Evolutionary conservation across 169 alveolate species (phyloP).

Genomic region (Cryptosporidium sp.): DNA sequence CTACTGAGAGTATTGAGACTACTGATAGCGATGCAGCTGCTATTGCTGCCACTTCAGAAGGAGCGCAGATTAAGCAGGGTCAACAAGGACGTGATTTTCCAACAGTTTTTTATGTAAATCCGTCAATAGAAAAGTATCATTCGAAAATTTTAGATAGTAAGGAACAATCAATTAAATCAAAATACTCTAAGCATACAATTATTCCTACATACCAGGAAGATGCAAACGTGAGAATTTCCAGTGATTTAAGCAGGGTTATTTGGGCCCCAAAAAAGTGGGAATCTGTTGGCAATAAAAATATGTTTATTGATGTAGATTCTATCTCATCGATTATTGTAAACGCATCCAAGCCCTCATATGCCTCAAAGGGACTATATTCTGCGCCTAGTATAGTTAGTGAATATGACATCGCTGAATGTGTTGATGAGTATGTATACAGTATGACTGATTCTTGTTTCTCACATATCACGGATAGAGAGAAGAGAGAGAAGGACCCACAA

Average conservation of each 20-base stretch:
- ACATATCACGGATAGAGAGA: conserved; percentile 18
- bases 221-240: conserved; percentile 60
- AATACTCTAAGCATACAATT: conserved; percentile 46
- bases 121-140: conserved; percentile 40
- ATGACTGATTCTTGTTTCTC: conserved; percentile 53
- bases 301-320: conserved; percentile 70
- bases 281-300: conserved; percentile 46
- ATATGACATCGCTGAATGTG: conserved; percentile 74
- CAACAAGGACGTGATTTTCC: conserved; percentile 74
- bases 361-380: conserved; percentile 47
- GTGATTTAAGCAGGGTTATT: conserved; percentile 54
- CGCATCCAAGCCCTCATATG: conserved; percentile 61
- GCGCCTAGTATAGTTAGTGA: conserved; percentile 59
- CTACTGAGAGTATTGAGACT: conserved; percentile 64
- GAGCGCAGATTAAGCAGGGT: conserved; percentile 72
- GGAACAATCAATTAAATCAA: conserved; percentile 50
- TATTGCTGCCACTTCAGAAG: conserved; percentile 69
- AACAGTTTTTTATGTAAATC: conserved; percentile 62
- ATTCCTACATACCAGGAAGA: conserved; percentile 75
- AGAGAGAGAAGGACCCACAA: conserved; percentile 39
- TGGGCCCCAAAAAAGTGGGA: conserved; percentile 75
- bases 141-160: conserved; percentile 27
- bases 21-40: conserved; percentile 74
- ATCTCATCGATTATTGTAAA: conserved; percentile 66
- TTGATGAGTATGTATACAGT: conserved; percentile 64